Evolutionary conservation across 148 eudicot species (phyloP).

Genomic region (Vaccinium macrocarpon): DNA sequence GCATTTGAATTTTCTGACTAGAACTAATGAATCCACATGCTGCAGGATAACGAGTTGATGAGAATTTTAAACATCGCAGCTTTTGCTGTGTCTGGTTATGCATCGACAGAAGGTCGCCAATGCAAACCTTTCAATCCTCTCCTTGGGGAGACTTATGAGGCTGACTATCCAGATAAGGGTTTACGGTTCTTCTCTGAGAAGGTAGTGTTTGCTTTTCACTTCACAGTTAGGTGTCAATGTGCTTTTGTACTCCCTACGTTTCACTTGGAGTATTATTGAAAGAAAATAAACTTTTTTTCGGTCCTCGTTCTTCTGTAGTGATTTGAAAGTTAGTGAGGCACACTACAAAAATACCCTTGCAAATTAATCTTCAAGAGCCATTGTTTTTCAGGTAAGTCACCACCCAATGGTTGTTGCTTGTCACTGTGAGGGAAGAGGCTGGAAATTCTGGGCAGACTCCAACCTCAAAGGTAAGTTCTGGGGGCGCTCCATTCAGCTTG

Average conservation of each 20-base stretch:
- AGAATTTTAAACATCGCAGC: slow-evolving; percentile 86
- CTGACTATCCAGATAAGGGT: slow-evolving; percentile 95
- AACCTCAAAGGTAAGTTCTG: slow-evolving; percentile 94
- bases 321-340: not conserved
- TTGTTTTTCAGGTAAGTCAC: slow-evolving; percentile 71
- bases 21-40: slow-evolving; percentile 13
- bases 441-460: slow-evolving; percentile 97
- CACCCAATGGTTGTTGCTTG: slow-evolving; percentile 96
- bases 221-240: not conserved
- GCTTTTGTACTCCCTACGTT: not conserved
- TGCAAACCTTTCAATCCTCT: slow-evolving; percentile 99
- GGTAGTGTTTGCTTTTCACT: slow-evolving; percentile 36
- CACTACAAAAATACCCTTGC: not conserved
- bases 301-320: not conserved
- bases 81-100: slow-evolving; percentile 96
- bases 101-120: slow-evolving; percentile 96
- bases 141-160: slow-evolving; percentile 96
- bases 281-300: not conserved
- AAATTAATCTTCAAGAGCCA: not conserved
- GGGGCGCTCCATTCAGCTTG: slow-evolving; percentile 95
- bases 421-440: slow-evolving; percentile 87
- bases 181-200: slow-evolving; percentile 91
- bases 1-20: slow-evolving; percentile 14
- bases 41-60: slow-evolving; percentile 95
- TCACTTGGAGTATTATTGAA: not conserved